Percentiles rank a stretch among this genome's conserved stretches.
phyloP scores from a whole-genome alignment of 192 early-diverging fungal genomes.

The Backusella luteola region DNA sequence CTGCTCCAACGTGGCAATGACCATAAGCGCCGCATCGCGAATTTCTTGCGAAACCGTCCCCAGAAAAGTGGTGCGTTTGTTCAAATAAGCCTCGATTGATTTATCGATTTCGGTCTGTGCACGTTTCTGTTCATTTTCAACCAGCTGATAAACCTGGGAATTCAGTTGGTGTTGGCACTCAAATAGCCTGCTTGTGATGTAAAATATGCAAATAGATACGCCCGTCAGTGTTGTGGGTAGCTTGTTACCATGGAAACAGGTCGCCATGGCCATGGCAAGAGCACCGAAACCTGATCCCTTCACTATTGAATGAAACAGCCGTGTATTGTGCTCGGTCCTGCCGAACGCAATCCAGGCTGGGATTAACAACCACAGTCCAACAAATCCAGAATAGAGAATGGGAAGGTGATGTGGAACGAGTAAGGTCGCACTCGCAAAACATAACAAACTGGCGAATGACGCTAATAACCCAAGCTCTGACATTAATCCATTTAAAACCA shows the following conservation, averaged over 20 bases:
- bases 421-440: neutral
- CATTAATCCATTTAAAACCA: neutral
- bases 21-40: slow-evolving; percentile 42
- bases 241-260: neutral
- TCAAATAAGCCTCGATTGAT: neutral
- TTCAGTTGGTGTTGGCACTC: neutral
- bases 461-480: neutral
- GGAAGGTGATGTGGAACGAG: neutral
- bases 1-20: slow-evolving; percentile 47
- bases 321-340: neutral
- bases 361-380: neutral
- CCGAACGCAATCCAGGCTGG: neutral
- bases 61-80: slow-evolving; percentile 19
- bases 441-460: neutral
- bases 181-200: neutral
- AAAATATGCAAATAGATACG: neutral
- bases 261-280: neutral
- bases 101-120: neutral
- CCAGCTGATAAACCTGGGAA: neutral
- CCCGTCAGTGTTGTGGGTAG: neutral
- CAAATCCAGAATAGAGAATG: neutral
- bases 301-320: neutral
- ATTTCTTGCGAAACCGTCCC: slow-evolving; percentile 41
- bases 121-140: neutral
- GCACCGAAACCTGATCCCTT: neutral